Conservation (phyloP, 768 basidiomycete species). For the Tricholoma flavovirens region DNA sequence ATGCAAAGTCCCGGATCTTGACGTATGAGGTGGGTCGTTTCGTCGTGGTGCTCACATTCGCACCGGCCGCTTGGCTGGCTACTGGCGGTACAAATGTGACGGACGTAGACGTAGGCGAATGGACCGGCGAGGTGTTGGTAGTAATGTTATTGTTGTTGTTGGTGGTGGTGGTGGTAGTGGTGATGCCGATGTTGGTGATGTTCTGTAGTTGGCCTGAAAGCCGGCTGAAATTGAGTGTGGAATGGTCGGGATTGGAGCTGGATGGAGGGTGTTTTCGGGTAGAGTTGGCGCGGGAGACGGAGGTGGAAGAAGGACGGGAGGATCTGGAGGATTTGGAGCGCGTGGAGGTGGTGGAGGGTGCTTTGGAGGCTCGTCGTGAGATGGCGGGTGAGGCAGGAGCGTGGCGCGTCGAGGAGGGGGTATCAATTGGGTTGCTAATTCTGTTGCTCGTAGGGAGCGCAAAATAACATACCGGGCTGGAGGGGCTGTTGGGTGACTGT, state of each 20-base stretch:
- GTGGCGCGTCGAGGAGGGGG: conserved; percentile 19
- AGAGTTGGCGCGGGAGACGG: conserved; percentile 13
- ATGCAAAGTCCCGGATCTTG: conserved; percentile 41
- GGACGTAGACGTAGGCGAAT: neutral
- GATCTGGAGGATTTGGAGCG: conserved; percentile 12
- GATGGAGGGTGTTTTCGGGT: neutral
- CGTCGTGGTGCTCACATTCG: neutral
- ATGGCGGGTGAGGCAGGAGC: conserved; percentile 12
- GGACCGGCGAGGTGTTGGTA: conserved; percentile 1
- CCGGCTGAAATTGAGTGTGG: neutral
- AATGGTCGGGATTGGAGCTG: neutral
- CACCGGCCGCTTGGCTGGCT: neutral
- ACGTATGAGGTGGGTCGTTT: conserved; percentile 16
- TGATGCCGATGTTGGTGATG: neutral
- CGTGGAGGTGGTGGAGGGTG: conserved; percentile 27
- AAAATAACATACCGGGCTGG: neutral
- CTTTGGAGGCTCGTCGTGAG: conserved; percentile 18
- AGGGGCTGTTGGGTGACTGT: conserved; percentile 6
- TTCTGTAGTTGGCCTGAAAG: conserved; percentile 6
- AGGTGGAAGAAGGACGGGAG: conserved; percentile 8
- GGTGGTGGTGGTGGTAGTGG: neutral
- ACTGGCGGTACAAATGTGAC: conserved; percentile 1
- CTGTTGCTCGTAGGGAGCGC: neutral
- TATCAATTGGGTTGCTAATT: neutral
- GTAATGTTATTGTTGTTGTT: no score